Conservation (phyloP, 306 rosid species). For the Vigna nakashimae region DNA sequence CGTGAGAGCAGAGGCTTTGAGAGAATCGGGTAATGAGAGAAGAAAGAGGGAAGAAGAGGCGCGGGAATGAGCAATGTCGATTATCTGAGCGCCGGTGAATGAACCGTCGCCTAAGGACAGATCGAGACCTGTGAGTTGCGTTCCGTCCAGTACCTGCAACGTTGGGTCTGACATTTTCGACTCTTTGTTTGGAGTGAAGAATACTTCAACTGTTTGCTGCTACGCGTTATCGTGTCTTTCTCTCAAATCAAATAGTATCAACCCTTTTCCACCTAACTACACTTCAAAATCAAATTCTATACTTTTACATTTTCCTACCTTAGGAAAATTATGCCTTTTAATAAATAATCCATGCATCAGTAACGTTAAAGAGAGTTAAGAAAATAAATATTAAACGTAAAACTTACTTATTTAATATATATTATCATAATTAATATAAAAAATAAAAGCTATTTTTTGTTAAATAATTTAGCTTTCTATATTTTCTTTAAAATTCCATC, state of each 20-base stretch:
- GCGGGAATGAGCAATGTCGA: constrained; percentile 69
- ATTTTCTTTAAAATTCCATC: too few relatives aligned
- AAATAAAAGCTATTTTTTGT: too few relatives aligned
- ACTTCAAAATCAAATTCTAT: not conserved
- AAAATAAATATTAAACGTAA: too few relatives aligned
- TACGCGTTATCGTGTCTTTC: constrained; percentile 18
- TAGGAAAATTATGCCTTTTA: not conserved
- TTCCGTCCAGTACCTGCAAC: constrained; percentile 76
- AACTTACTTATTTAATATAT: too few relatives aligned
- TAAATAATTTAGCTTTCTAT: too few relatives aligned
- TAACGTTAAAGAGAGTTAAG: too few relatives aligned
- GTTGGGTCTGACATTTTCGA: constrained; percentile 75
- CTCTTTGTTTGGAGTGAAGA: constrained; percentile 14
- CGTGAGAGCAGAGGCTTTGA: constrained; percentile 63
- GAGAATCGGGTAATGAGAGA: constrained; percentile 63
- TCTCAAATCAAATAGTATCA: not conserved
- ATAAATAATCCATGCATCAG: too few relatives aligned
- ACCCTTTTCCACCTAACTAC: not conserved
- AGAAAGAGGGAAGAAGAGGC: constrained; percentile 67
- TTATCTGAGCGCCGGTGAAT: constrained; percentile 66
- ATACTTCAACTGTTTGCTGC: not conserved
- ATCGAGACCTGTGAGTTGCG: constrained; percentile 57
- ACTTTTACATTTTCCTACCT: not conserved
- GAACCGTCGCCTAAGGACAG: constrained; percentile 49
- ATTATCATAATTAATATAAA: too few relatives aligned